These are phyloP conservation scores for Castanopsis chinensis DNA, from an alignment of 306 rosid genomes.

Conservation along the genomic window DNA sequence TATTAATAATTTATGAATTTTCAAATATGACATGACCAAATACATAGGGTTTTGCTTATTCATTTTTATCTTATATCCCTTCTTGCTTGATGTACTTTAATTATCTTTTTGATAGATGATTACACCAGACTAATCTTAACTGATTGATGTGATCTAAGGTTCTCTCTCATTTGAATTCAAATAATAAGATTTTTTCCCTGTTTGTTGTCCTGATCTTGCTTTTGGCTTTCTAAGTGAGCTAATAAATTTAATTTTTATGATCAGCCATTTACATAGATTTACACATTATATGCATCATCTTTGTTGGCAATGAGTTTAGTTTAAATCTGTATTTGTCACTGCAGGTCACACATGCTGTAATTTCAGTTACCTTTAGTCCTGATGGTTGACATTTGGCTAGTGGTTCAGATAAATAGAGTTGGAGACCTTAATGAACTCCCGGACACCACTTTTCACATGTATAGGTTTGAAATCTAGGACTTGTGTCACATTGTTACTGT, in stretches of 20 bases:
- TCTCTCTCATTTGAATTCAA: not conserved
- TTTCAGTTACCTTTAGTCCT: constrained; percentile 85
- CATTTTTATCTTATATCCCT: no score
- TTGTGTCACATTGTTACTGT: constrained; percentile 1
- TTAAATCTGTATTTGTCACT: constrained; percentile 17
- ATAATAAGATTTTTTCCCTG: not conserved
- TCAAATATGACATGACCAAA: not conserved
- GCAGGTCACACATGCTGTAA: constrained; percentile 81
- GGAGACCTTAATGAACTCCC: constrained; percentile 77
- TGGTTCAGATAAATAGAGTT: constrained; percentile 90
- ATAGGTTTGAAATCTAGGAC: constrained; percentile 56
- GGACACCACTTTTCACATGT: constrained; percentile 78
- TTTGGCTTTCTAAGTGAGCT: not conserved
- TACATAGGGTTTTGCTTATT: no score
- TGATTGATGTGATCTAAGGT: not conserved
- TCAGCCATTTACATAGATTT: constrained; percentile 1
- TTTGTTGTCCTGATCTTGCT: not conserved
- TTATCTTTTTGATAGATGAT: no score
- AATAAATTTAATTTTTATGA: not conserved
- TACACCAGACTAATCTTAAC: not conserved
- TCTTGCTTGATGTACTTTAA: no score
- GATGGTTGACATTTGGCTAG: constrained; percentile 88
- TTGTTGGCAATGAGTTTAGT: not conserved
- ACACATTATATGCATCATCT: not conserved
- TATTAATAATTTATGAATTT: no score